A percentile compares a stretch with the other conserved stretches of the same genome.
Evolutionary conservation across 805 yeast species (phyloP).

Genomic region (Torulaspora gathmanii): DNA sequence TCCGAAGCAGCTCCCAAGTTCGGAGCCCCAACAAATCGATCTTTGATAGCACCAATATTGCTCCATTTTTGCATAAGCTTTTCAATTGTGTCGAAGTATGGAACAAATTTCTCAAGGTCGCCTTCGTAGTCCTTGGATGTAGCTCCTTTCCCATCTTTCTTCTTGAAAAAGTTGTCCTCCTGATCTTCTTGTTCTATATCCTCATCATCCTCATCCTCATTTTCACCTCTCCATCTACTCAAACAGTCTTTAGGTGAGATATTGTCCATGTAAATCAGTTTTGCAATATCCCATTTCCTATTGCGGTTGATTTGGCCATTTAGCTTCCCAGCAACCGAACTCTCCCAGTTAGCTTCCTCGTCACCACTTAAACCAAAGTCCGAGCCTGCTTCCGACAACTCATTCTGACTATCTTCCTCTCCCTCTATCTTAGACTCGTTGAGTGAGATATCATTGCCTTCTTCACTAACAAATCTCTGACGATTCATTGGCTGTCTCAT

Average conservation of each 20-base stretch:
- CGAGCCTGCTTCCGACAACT: conserved; percentile 41
- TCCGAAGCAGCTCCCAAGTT: conserved; percentile 28
- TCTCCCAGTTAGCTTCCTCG: conserved; percentile 36
- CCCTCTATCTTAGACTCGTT: conserved; percentile 29
- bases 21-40: conserved; percentile 32
- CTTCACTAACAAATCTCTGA: conserved; percentile 48
- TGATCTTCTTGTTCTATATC: conserved; percentile 37
- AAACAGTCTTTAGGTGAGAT: conserved; percentile 70
- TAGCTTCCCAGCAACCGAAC: conserved; percentile 54
- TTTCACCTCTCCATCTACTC: conserved; percentile 61
- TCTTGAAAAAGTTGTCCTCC: conserved; percentile 54
- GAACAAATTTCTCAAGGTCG: conserved; percentile 34
- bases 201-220: conserved; percentile 41
- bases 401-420: conserved; percentile 40
- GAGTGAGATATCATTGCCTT: conserved; percentile 39
- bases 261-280: conserved; percentile 73
- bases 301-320: conserved; percentile 44
- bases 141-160: conserved; percentile 38
- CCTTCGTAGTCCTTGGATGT: conserved; percentile 14
- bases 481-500: conserved; percentile 60
- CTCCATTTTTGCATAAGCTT: conserved; percentile 32
- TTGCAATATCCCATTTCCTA: conserved; percentile 73
- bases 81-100: conserved; percentile 35
- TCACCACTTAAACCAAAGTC: conserved; percentile 43
- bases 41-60: conserved; percentile 28